Evolutionary conservation across 2,329 filamentous ascomycete species (phyloP).

Genomic region (Botrytis hyacinthi): DNA sequence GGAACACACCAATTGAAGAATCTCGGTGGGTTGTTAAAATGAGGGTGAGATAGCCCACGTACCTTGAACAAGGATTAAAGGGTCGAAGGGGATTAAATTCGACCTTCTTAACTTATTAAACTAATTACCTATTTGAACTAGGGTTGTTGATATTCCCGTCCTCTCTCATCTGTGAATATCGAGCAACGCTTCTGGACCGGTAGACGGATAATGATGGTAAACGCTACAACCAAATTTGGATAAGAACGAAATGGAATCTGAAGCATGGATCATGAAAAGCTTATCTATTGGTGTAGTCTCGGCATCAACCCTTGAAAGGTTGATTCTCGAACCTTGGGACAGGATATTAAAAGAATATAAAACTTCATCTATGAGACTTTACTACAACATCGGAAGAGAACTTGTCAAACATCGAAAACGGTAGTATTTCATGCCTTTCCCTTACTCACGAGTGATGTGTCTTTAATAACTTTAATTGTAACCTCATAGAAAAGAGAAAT

Average conservation of each 20-base stretch:
- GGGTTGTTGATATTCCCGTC: background rate
- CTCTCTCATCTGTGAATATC: background rate
- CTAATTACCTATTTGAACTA: background rate
- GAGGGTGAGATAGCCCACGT: constrained; percentile 1
- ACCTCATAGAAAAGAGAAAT: background rate
- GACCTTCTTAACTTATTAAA: background rate
- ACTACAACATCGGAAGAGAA: background rate
- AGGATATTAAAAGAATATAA: constrained; percentile 5
- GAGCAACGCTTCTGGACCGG: background rate
- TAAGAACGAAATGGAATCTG: background rate
- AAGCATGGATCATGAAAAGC: constrained; percentile 12
- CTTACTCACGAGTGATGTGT: no score
- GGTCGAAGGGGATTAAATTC: background rate
- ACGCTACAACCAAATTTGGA: constrained; percentile 2
- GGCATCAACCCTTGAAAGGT: background rate
- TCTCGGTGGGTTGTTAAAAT: background rate
- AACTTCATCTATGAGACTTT: background rate
- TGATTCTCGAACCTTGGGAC: background rate
- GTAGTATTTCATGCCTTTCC: background rate
- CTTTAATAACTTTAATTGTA: background rate
- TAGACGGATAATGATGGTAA: background rate
- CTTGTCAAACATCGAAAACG: background rate
- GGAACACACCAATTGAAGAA: background rate
- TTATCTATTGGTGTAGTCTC: constrained; percentile 18
- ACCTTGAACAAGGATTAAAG: background rate